phyloP scores from a whole-genome alignment of 805 yeast species.

The Sugiyamaella americana region DNA sequence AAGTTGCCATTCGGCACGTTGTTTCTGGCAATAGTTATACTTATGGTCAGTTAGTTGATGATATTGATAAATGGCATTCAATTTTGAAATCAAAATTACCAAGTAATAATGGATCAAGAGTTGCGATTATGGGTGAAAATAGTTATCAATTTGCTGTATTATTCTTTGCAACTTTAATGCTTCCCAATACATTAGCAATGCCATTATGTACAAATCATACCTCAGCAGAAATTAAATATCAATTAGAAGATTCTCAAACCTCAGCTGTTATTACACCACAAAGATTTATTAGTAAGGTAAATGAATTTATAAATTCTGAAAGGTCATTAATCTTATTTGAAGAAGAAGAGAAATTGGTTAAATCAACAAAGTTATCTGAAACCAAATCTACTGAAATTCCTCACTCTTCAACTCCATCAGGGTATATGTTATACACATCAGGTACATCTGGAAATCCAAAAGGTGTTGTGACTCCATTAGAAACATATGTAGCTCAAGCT shows the following conservation, averaged over 20 bases:
- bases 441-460: constrained; percentile 34
- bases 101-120: constrained; percentile 16
- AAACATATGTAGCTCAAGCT: constrained; percentile 30
- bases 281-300: constrained; percentile 25
- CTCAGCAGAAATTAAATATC: constrained; percentile 28
- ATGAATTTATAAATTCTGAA: constrained; percentile 13
- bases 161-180: constrained; percentile 26
- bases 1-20: constrained; percentile 29
- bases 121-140: constrained; percentile 34
- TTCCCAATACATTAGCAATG: constrained; percentile 29
- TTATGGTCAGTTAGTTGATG: constrained; percentile 27
- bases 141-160: constrained; percentile 27
- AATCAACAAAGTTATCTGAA: neutral
- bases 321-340: constrained; percentile 10
- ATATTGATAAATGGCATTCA: constrained; percentile 25
- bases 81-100: constrained; percentile 12
- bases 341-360: neutral
- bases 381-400: neutral
- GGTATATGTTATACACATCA: constrained; percentile 31
- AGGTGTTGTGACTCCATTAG: constrained; percentile 31
- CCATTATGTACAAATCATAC: constrained; percentile 33
- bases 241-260: constrained; percentile 27
- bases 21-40: constrained; percentile 27
- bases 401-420: constrained; percentile 18
- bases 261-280: constrained; percentile 26